phyloP scores from a whole-genome alignment of 2,329 filamentous ascomycete genomes.

The Zarea fungicola region DNA sequence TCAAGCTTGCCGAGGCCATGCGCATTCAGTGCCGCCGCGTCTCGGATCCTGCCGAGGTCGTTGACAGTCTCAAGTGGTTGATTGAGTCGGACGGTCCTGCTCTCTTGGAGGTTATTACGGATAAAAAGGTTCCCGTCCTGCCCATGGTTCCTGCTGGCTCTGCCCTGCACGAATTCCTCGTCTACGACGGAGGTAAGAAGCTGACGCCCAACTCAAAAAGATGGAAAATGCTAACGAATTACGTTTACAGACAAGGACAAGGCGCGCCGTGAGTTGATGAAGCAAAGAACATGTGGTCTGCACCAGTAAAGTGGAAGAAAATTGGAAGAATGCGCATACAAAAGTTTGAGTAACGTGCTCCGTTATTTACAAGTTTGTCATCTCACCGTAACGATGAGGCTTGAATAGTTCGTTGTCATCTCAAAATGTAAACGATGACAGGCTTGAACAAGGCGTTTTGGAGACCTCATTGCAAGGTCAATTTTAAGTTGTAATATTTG shows the following conservation, averaged over 20 bases:
- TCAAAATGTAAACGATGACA: no score
- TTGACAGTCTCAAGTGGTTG: slow-evolving; percentile 78
- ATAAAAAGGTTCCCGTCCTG: slow-evolving; percentile 89
- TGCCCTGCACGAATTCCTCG: slow-evolving; percentile 84
- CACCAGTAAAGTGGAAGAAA: slow-evolving; percentile 25
- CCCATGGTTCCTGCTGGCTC: slow-evolving; percentile 92
- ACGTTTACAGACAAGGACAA: slow-evolving; percentile 59
- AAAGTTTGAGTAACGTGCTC: neutral
- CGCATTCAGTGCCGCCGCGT: slow-evolving; percentile 70
- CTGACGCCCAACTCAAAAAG: no score
- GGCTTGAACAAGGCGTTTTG: no score
- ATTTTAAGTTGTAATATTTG: no score
- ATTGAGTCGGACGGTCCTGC: slow-evolving; percentile 87
- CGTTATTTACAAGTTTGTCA: no score
- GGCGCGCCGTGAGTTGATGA: slow-evolving; percentile 61
- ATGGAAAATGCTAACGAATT: slow-evolving; percentile 34
- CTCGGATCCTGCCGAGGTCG: slow-evolving; percentile 69
- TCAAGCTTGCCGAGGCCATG: slow-evolving; percentile 91
- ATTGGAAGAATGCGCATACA: neutral
- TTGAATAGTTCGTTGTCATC: no score
- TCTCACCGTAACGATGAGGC: no score
- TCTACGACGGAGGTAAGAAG: slow-evolving; percentile 29
- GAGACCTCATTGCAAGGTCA: no score
- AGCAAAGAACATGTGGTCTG: slow-evolving; percentile 52
- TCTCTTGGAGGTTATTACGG: slow-evolving; percentile 84